phyloP scores from a whole-genome alignment of 179 eudicot genomes.

The Camellia oleifera region DNA sequence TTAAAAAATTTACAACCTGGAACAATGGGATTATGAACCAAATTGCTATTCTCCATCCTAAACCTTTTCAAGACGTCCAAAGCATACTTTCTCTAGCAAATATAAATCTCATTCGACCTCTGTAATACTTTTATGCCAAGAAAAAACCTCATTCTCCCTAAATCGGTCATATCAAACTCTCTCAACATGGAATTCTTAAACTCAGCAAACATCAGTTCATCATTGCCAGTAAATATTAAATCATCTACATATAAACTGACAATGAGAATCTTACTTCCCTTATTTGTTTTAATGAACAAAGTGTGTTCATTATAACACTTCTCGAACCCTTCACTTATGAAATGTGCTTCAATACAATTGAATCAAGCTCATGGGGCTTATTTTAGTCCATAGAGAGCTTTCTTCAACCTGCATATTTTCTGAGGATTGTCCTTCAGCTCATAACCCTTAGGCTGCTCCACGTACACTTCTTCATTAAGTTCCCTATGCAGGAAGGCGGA shows the following conservation, averaged over 20 bases:
- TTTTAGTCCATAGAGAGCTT: not conserved
- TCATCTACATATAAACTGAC: constrained; percentile 2
- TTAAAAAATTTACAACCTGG: no score
- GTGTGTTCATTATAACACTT: not conserved
- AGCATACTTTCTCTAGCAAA: no score
- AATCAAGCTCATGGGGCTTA: not conserved
- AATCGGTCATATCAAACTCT: no score
- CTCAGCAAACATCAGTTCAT: not conserved
- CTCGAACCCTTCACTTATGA: no score
- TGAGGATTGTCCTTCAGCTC: not conserved
- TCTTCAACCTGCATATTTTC: not conserved
- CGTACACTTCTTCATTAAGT: not conserved
- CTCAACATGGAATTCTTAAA: no score
- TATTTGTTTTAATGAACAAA: not conserved
- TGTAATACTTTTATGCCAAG: no score
- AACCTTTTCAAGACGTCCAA: no score
- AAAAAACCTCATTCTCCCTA: no score
- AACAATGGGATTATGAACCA: no score
- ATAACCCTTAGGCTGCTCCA: not conserved
- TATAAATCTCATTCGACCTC: no score
- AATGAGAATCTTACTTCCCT: not conserved
- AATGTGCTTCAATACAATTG: not conserved
- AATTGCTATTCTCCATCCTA: no score
- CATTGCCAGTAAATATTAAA: not conserved
- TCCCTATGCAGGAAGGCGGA: not conserved